phyloP scores from a whole-genome alignment of 805 yeast genomes.

The Candida sithepensis region DNA sequence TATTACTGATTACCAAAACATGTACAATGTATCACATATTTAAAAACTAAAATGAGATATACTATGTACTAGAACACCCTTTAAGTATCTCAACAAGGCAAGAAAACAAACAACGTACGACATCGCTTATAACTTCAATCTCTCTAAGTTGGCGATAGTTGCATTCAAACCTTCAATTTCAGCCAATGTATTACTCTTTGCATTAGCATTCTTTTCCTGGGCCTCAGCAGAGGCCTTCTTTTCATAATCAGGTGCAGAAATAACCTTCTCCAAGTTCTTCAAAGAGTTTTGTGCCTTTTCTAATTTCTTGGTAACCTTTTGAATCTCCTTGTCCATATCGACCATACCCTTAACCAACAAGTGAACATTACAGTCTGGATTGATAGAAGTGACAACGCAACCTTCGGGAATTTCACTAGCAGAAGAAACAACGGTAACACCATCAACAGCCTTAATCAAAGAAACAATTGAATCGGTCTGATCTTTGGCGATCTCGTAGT shows the following conservation, averaged over 20 bases:
- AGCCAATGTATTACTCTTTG: conserved; percentile 68
- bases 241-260: conserved; percentile 71
- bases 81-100: neutral
- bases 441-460: conserved; percentile 84
- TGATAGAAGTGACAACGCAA: conserved; percentile 80
- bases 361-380: conserved; percentile 80
- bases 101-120: neutral
- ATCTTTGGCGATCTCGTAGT: conserved; percentile 50
- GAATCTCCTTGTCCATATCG: conserved; percentile 86
- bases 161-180: conserved; percentile 88
- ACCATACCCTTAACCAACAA: conserved; percentile 91
- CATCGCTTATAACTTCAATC: conserved; percentile 52
- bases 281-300: conserved; percentile 58
- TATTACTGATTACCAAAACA: neutral
- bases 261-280: conserved; percentile 64
- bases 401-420: conserved; percentile 74
- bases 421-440: conserved; percentile 58
- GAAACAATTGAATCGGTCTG: conserved; percentile 89
- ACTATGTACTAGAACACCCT: neutral
- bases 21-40: neutral
- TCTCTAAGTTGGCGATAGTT: conserved; percentile 80
- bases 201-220: conserved; percentile 66
- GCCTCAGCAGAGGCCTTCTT: conserved; percentile 82
- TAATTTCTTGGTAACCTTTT: conserved; percentile 76
- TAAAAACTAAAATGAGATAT: neutral